A percentile compares a stretch with the other conserved stretches of the same genome.
Evolutionary conservation across 495 filamentous ascomycete species (phyloP).

Genomic region (Podospora conica): DNA sequence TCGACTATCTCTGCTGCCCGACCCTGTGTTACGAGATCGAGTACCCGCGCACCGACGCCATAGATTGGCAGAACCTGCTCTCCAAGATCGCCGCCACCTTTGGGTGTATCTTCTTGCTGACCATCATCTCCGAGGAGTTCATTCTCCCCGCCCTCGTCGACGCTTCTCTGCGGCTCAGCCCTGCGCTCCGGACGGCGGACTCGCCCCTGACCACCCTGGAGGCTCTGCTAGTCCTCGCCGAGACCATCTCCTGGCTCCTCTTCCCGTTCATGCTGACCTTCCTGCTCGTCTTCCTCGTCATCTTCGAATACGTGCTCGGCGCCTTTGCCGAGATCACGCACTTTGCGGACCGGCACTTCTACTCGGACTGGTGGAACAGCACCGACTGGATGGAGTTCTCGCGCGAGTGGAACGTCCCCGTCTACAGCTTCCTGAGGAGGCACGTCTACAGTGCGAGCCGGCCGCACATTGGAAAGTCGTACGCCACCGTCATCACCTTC

Average conservation of each 20-base stretch:
- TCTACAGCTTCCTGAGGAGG: conserved; percentile 93
- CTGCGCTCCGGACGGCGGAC: conserved; percentile 12
- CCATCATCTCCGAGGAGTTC: conserved; percentile 88
- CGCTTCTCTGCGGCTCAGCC: conserved; percentile 60
- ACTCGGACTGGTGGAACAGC: conserved; percentile 93
- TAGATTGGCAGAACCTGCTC: conserved; percentile 75
- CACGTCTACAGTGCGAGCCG: conserved; percentile 86
- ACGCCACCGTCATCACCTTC: conserved; percentile 89
- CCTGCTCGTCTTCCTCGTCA: conserved; percentile 88
- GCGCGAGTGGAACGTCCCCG: conserved; percentile 95
- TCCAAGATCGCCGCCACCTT: conserved; percentile 87
- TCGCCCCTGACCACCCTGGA: conserved; percentile 53
- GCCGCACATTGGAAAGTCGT: conserved; percentile 63
- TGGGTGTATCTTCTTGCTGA: conserved; percentile 93
- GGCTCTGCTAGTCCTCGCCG: conserved; percentile 69
- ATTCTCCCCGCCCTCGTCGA: conserved; percentile 84
- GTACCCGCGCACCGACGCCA: conserved; percentile 72
- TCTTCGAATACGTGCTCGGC: conserved; percentile 94
- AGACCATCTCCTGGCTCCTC: conserved; percentile 88
- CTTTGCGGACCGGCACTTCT: conserved; percentile 93
- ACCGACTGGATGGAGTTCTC: conserved; percentile 94
- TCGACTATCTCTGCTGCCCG: conserved; percentile 85
- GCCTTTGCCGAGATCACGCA: conserved; percentile 92
- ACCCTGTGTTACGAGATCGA: conserved; percentile 97
- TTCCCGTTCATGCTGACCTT: conserved; percentile 98